phyloP scores from a whole-genome alignment of 345 rosid species.

The Pugionium dolabratum region DNA sequence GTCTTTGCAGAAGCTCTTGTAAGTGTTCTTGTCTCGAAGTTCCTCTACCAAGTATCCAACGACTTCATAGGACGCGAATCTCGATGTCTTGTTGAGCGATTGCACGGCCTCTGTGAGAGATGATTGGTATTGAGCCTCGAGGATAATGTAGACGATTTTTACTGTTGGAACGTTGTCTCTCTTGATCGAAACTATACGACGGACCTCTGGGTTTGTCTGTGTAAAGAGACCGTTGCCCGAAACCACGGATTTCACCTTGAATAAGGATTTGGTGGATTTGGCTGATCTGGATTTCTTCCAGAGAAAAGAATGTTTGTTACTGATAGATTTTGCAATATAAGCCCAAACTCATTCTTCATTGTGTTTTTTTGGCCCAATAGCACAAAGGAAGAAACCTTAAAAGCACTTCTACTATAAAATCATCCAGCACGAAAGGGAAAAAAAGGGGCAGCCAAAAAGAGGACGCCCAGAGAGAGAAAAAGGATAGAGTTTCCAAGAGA shows the following conservation, averaged over 20 bases:
- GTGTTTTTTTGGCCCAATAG: too few relatives aligned
- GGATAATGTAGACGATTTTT: conserved; percentile 87
- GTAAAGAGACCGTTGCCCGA: conserved; percentile 95
- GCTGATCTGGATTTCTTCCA: conserved; percentile 44
- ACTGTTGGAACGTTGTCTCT: conserved; percentile 73
- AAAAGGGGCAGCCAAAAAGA: too few relatives aligned
- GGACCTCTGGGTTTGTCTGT: conserved; percentile 87
- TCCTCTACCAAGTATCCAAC: conserved; percentile 98
- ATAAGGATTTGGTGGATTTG: conserved; percentile 43
- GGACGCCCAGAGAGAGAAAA: too few relatives aligned
- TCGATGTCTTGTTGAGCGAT: conserved; percentile 61
- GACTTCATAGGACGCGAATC: conserved; percentile 67
- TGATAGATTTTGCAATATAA: conserved; percentile 41
- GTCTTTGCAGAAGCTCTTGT: conserved; percentile 77
- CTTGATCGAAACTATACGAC: conserved; percentile 76
- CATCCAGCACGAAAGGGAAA: too few relatives aligned
- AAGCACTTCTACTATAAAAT: too few relatives aligned
- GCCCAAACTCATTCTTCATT: too few relatives aligned
- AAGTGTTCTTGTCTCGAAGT: conserved; percentile 72
- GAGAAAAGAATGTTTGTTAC: conserved; percentile 68
- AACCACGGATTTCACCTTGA: conserved; percentile 61
- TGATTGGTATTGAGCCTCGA: conserved; percentile 97
- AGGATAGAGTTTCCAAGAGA: too few relatives aligned
- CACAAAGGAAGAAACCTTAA: too few relatives aligned
- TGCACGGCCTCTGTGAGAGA: conserved; percentile 82